A percentile compares a stretch with the other conserved stretches of the same genome.
Evolutionary conservation across 73 alveolate species (phyloP).

Genomic region (Effrenium voratum): DNA sequence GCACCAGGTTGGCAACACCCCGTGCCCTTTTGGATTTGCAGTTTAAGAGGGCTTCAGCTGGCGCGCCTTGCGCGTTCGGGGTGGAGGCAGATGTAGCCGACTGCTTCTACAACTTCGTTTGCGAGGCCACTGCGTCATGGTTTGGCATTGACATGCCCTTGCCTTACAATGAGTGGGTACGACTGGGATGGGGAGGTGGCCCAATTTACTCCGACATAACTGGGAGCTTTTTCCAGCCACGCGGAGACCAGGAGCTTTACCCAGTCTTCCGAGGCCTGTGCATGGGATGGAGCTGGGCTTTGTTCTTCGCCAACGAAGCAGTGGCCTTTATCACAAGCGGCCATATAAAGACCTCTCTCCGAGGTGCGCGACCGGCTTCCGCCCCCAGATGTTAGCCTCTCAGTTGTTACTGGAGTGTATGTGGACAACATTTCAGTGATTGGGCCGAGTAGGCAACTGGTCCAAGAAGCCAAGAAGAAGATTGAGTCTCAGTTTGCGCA

Average conservation of each 20-base stretch:
- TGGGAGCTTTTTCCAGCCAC: no score
- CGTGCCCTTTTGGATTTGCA: neutral
- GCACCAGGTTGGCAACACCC: neutral
- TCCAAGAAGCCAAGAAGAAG: neutral
- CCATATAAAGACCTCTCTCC: neutral
- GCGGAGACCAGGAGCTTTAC: neutral
- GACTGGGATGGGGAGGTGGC: neutral
- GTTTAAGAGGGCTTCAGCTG: neutral
- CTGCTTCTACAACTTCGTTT: constrained; percentile 14
- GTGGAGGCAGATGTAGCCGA: constrained; percentile 4
- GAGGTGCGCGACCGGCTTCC: neutral
- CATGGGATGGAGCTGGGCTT: constrained; percentile 23
- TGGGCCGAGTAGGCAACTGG: neutral
- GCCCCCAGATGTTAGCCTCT: neutral
- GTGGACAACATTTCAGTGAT: neutral
- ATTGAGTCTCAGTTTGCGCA: neutral
- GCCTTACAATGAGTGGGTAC: neutral
- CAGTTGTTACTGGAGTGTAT: neutral
- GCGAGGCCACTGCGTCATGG: neutral
- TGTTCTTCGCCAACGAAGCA: neutral
- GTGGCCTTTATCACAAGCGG: neutral
- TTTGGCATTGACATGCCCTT: neutral
- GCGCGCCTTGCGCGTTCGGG: neutral
- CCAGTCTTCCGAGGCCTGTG: constrained; percentile 31
- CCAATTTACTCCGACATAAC: neutral